Evolutionary conservation across 2,329 filamentous ascomycete genomes (phyloP).

Genomic region (Fusarium dimerum): DNA sequence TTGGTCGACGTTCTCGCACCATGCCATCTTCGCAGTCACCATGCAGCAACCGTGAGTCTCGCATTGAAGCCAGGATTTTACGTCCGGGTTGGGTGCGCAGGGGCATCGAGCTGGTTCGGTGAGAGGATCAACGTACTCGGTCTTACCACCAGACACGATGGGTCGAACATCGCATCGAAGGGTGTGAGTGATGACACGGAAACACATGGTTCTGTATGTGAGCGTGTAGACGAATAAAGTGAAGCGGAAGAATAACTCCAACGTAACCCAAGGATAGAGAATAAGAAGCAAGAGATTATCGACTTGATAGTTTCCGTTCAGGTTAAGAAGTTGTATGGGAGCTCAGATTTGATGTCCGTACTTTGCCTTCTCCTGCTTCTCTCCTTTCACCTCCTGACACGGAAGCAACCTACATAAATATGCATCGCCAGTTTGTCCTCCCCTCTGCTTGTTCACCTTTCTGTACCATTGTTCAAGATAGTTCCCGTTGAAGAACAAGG

Average conservation of each 20-base stretch:
- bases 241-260: neutral
- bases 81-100: conserved; percentile 10
- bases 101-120: conserved; percentile 17
- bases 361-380: too few relatives aligned
- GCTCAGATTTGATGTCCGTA: too few relatives aligned
- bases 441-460: too few relatives aligned
- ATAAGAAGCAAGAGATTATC: too few relatives aligned
- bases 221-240: neutral
- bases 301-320: too few relatives aligned
- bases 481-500: neutral
- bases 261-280: neutral
- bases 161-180: conserved; percentile 33
- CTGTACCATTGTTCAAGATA: too few relatives aligned
- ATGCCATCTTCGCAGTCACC: conserved; percentile 9
- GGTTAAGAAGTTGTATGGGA: too few relatives aligned
- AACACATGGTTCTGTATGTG: conserved; percentile 22
- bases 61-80: conserved; percentile 18
- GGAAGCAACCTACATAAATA: too few relatives aligned
- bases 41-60: conserved; percentile 31
- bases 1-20: conserved; percentile 12
- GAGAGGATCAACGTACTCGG: conserved; percentile 28
- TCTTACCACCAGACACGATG: conserved; percentile 24
- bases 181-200: conserved; percentile 27
- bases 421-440: too few relatives aligned
- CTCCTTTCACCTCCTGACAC: too few relatives aligned